Evolutionary conservation across 129 eudicot species (phyloP), one percentile per base, ranked within the genome.

Genomic region (Pulicaria dysenterica): DNA sequence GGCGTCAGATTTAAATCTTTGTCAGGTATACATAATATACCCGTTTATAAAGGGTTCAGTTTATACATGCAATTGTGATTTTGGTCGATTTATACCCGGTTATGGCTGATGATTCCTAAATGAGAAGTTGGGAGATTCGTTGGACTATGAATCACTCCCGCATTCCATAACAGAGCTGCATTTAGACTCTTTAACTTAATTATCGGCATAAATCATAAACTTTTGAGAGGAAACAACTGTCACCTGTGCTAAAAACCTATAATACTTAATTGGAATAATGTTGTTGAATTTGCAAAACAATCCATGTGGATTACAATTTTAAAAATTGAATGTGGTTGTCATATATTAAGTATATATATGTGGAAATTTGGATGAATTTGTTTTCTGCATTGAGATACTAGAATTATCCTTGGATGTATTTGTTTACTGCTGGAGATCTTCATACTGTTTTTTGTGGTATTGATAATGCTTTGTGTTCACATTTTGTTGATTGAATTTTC

Each of bases 1-100:
- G 97, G 83, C 97, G 53, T 82, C 97, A 41, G 93, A 91, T 80
- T 82, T 73, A 72, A 84, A 89, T 86, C 97, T 91, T 56, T 91
- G 94, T 88, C 97, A 88, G 97, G 97, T 91, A 88, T 67, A 79
- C 43, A 11, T 72, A 34, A 76, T 57, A 55, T 15, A 10, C 11
- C 8, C 6, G 55, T 15, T 24, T 58, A 49, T 47, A 62, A 69
- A 59, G 58, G 79, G 73, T 44, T 68, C 47, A 61, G 69, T 61
- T 66, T 68, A 54, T 77, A 73, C 53, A 82, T 14, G 67, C 54
- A 5, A 40, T 39, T 58, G 63, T 72, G 34, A 46, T 64, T 69
- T 57, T 15, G 34, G 56, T 77, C 74, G 58, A 31, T 66, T 58
- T 47, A 6, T 80, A 49, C 31, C 70, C 15, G 47, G 24, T 58